Percentiles rank a stretch among this genome's conserved stretches.
phyloP scores from a whole-genome alignment of 2,329 filamentous ascomycete species.

The Teratosphaeria nubilosa region DNA sequence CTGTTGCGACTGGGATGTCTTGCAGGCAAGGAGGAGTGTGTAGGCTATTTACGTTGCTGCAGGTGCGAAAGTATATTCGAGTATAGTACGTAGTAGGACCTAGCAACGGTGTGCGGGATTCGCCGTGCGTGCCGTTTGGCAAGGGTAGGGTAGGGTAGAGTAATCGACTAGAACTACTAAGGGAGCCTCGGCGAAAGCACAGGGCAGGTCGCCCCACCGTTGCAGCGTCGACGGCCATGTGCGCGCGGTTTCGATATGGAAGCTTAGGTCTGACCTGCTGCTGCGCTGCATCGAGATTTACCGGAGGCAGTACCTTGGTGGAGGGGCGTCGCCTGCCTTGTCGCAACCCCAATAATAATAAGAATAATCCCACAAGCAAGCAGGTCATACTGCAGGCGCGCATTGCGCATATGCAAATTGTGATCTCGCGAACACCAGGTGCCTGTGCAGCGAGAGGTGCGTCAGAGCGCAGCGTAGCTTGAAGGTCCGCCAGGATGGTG shows the following conservation, averaged over 20 bases:
- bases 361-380: neutral
- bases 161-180: no score
- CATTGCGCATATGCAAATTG: neutral
- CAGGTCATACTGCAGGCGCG: slow-evolving; percentile 3
- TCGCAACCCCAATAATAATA: neutral
- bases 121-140: neutral
- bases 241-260: neutral
- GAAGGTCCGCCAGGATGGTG: slow-evolving; percentile 15
- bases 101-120: neutral
- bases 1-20: neutral
- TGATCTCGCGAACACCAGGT: slow-evolving; percentile 6
- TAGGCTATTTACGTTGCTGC: neutral
- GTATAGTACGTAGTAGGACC: neutral
- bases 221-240: neutral
- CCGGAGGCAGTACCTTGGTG: neutral
- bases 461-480: neutral
- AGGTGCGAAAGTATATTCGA: neutral
- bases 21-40: neutral
- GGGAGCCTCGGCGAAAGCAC: neutral
- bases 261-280: neutral
- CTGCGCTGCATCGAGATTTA: no score
- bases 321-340: neutral
- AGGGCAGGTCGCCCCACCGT: no score
- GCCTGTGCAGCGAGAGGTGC: slow-evolving; percentile 1
- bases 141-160: no score